phyloP scores from a whole-genome alignment of 2,329 filamentous ascomycete species.

The Myriosclerotinia duriaeana region DNA sequence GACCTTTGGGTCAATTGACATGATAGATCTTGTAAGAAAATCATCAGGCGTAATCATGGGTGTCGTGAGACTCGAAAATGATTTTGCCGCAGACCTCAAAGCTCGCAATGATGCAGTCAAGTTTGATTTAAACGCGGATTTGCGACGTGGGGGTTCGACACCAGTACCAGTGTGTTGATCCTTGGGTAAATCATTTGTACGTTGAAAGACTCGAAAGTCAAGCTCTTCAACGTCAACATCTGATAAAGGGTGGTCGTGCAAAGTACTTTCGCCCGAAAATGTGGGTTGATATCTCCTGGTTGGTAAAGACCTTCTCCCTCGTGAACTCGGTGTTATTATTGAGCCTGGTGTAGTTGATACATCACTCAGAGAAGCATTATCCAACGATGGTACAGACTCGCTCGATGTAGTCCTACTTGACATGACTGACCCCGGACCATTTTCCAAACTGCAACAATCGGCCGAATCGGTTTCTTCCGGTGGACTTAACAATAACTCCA shows the following conservation, averaged over 20 bases:
- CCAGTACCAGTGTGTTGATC: constrained; percentile 26
- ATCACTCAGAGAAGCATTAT: constrained; percentile 51
- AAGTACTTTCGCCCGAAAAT: constrained; percentile 48
- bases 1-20: constrained; percentile 64
- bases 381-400: constrained; percentile 61
- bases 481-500: constrained; percentile 60
- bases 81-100: constrained; percentile 60
- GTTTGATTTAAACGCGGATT: constrained; percentile 64
- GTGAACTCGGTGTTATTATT: constrained; percentile 36
- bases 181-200: constrained; percentile 23
- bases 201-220: constrained; percentile 51
- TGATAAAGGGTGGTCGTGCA: constrained; percentile 53
- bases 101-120: constrained; percentile 65
- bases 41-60: constrained; percentile 65
- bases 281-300: constrained; percentile 55
- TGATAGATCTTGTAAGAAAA: constrained; percentile 64
- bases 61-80: constrained; percentile 62
- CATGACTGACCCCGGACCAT: constrained; percentile 52
- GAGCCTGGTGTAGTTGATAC: constrained; percentile 36
- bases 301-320: constrained; percentile 46
- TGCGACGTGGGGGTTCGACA: constrained; percentile 30
- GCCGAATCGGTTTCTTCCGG: constrained; percentile 58
- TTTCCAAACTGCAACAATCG: constrained; percentile 50
- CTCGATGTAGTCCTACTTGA: constrained; percentile 58
- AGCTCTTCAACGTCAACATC: constrained; percentile 47